Base-by-base conservation (phyloP, 768 basidiomycete species). In the Trametes cingulata region DNA sequence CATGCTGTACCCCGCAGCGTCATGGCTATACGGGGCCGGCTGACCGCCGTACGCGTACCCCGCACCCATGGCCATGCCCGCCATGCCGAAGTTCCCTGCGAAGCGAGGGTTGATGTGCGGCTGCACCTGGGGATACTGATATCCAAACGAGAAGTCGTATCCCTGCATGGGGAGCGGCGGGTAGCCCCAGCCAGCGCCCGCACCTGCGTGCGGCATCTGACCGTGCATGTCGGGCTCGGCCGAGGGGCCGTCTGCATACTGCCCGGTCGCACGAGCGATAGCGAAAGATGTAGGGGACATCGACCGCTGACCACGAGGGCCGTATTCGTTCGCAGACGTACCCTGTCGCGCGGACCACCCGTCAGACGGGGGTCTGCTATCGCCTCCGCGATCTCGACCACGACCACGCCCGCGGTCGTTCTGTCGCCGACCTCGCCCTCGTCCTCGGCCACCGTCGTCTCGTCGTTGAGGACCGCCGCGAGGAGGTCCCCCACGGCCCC, bases 21-120 rank as follows among this genome's bases (percentile, higher is more conserved):
- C 51, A 27, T 58, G 43, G 36, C 56, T 45, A 27, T 63, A 64
- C 6, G 60, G 40, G 14, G 33, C 46, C 36, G 54, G 49, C 36
- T 64, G 62, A 12, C 40, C 57, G 36, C 51, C 62, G 27, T 62
- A 61, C 29, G 40, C 27, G 22, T 43, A 68, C 57, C 68, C 73
- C 60, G 81, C 60, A 48, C 78, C 75, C 58, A 85, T 61, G 49
- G 78, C 75, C 58, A 85, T 71, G 25, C 85, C 87, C 62, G 88
- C 86, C 57, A 85, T 70, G 24, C 85, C 87, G 62, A 90, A 88
- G 27, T 75, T 75, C 33, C 83, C 81, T 14, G 89, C 88, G 72
- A 93, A 92, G 12, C 86, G 81, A 9, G 91, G 91, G 66, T 93
- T 92, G 59, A 93, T 92, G 67, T 93, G 91, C 6, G 91, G 91